Evolutionary conservation across 1,284 basidiomycete genomes (phyloP).

Genomic region (Trichosporon coremiiforme): DNA sequence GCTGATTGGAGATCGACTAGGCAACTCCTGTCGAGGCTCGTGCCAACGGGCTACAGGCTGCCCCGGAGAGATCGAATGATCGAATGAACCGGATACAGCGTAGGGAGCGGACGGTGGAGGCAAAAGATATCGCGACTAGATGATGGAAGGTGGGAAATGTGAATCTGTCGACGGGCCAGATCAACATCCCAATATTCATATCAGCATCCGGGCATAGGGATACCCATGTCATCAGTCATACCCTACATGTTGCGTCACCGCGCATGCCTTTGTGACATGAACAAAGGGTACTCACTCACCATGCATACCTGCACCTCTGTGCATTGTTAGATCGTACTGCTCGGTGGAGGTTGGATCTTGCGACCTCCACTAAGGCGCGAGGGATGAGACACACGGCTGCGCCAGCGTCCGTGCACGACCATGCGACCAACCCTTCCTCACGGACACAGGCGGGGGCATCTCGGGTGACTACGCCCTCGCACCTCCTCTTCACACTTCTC

Average conservation of each 20-base stretch:
- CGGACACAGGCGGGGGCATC: background rate
- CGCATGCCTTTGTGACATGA: background rate
- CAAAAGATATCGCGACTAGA: too few species aligned
- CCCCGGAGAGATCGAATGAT: too few species aligned
- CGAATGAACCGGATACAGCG: too few species aligned
- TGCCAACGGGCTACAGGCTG: too few species aligned
- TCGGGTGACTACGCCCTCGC: slow-evolving; percentile 2
- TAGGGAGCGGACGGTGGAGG: too few species aligned
- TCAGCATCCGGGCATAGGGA: too few species aligned
- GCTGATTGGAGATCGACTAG: too few species aligned
- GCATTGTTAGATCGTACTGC: background rate
- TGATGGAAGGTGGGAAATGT: too few species aligned
- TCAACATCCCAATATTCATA: too few species aligned
- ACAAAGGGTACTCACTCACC: background rate
- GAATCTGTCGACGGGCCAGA: too few species aligned
- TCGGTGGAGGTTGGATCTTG: background rate
- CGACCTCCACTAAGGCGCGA: background rate
- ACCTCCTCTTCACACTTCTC: background rate
- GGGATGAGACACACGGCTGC: background rate
- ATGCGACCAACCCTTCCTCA: background rate
- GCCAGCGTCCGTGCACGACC: slow-evolving; percentile 4
- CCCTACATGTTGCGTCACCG: background rate
- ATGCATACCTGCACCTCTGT: background rate
- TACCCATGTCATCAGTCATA: too few species aligned
- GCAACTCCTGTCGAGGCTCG: too few species aligned